A percentile compares a stretch with the other conserved stretches of the same genome.
Conservation (phyloP, 2,329 filamentous ascomycete species). For the Fusarium aywerte region DNA sequence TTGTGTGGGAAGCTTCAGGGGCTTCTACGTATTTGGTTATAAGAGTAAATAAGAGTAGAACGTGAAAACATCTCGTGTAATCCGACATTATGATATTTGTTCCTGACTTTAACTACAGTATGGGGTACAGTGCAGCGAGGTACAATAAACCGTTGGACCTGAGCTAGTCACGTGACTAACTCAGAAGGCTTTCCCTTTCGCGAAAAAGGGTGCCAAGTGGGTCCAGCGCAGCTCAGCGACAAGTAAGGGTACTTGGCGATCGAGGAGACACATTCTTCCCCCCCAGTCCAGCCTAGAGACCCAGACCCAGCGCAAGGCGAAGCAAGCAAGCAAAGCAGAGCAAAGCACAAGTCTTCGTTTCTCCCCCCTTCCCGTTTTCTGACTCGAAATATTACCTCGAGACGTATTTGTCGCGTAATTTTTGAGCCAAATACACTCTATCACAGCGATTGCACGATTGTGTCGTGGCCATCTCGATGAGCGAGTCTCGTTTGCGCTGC, state of each 20-base stretch:
- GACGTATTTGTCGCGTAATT: conserved; percentile 40
- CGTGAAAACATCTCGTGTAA: background rate
- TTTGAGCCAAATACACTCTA: conserved; percentile 39
- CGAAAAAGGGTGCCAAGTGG: conserved; percentile 47
- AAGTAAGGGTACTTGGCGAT: conserved; percentile 48
- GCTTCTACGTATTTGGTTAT: background rate
- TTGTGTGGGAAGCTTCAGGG: too few relatives aligned
- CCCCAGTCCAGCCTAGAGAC: conserved; percentile 45
- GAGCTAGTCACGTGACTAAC: conserved; percentile 48
- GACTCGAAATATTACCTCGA: conserved; percentile 40
- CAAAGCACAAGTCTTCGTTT: conserved; percentile 31
- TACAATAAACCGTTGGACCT: conserved; percentile 4
- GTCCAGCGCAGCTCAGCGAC: conserved; percentile 41
- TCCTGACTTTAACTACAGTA: background rate
- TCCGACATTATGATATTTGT: background rate
- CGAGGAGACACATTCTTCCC: conserved; percentile 56
- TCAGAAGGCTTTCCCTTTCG: conserved; percentile 47
- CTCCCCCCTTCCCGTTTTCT: conserved; percentile 47
- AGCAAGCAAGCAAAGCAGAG: conserved; percentile 32
- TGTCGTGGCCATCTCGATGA: conserved; percentile 49
- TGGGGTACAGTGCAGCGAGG: background rate
- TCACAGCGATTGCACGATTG: conserved; percentile 48
- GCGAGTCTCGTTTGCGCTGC: conserved; percentile 48
- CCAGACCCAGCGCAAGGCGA: conserved; percentile 34
- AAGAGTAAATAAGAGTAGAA: background rate